Conservation (phyloP, 1,284 basidiomycete species). For the Moniliophthora roreri region DNA sequence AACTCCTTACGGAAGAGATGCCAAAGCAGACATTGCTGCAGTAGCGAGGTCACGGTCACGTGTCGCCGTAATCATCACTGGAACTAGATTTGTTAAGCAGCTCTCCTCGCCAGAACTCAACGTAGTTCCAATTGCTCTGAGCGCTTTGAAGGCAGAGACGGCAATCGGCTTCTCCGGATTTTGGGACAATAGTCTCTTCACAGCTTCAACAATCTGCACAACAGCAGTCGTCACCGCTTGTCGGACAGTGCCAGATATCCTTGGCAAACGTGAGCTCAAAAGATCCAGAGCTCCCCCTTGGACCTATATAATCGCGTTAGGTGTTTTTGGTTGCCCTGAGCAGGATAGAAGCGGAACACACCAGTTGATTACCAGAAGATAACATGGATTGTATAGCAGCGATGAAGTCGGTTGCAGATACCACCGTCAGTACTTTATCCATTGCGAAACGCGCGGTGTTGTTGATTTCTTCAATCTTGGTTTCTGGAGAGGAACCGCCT, state of each 20-base stretch:
- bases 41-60: conserved; percentile 35
- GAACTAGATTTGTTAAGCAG: conserved; percentile 57
- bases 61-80: conserved; percentile 52
- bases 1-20: conserved; percentile 57
- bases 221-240: conserved; percentile 48
- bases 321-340: background rate
- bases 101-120: conserved; percentile 67
- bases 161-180: conserved; percentile 39
- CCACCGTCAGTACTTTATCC: conserved; percentile 50
- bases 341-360: conserved; percentile 1
- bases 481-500: conserved; percentile 29
- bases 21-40: conserved; percentile 53
- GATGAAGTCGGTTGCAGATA: conserved; percentile 70
- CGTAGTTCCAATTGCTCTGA: conserved; percentile 59
- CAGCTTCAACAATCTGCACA: conserved; percentile 48
- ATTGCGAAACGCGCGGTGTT: conserved; percentile 49
- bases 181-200: conserved; percentile 46
- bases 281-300: conserved; percentile 65
- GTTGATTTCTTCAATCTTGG: conserved; percentile 42
- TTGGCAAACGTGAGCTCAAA: conserved; percentile 62
- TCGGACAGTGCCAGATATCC: conserved; percentile 62
- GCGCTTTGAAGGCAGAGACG: conserved; percentile 53
- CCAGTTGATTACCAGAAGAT: conserved; percentile 39
- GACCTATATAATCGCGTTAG: conserved; percentile 47
- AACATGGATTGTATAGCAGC: conserved; percentile 53